A percentile compares a stretch with the other conserved stretches of the same genome.
Conservation (phyloP, 2,329 filamentous ascomycete genomes). For the Ambrosiella cleistominuta region DNA sequence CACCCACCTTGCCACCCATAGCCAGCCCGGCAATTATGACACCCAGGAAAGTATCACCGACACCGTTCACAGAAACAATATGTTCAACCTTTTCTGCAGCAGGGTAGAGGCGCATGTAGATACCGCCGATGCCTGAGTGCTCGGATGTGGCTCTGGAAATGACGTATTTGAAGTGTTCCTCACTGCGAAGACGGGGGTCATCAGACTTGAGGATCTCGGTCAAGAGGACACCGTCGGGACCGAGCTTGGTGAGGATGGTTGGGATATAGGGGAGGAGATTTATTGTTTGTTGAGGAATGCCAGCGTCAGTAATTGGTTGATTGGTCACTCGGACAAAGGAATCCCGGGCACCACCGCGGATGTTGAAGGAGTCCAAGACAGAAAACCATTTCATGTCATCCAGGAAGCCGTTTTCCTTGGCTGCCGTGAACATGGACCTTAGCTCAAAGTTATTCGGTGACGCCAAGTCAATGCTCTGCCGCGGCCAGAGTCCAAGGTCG, state of each 20-base stretch:
- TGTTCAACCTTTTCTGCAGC: conserved; percentile 40
- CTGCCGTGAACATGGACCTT: conserved; percentile 56
- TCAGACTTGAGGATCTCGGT: conserved; percentile 50
- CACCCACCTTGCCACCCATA: conserved; percentile 35
- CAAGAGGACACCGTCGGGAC: conserved; percentile 55
- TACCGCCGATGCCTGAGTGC: conserved; percentile 44
- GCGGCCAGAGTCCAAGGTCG: conserved; percentile 35
- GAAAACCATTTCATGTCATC: conserved; percentile 59
- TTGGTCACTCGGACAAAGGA: conserved; percentile 54
- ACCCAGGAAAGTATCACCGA: conserved; percentile 83
- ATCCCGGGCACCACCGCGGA: conserved; percentile 54
- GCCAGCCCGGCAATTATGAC: conserved; percentile 66
- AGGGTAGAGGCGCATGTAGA: conserved; percentile 65
- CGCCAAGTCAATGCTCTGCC: conserved; percentile 49
- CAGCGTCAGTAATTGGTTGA: conserved; percentile 51
- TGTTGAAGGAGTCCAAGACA: conserved; percentile 61
- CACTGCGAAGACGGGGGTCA: conserved; percentile 48
- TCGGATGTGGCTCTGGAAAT: conserved; percentile 42
- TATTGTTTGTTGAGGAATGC: conserved; percentile 66
- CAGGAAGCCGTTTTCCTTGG: conserved; percentile 48
- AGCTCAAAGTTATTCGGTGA: conserved; percentile 78
- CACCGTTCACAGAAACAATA: conserved; percentile 80
- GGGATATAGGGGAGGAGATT: conserved; percentile 81
- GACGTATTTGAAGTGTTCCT: conserved; percentile 50
- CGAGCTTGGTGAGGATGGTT: conserved; percentile 69